Percentiles rank a stretch among this genome's conserved stretches.
These are phyloP conservation scores for Onygena corvina DNA, from an alignment of 2,329 filamentous ascomycete species.

Conservation along the genomic window DNA sequence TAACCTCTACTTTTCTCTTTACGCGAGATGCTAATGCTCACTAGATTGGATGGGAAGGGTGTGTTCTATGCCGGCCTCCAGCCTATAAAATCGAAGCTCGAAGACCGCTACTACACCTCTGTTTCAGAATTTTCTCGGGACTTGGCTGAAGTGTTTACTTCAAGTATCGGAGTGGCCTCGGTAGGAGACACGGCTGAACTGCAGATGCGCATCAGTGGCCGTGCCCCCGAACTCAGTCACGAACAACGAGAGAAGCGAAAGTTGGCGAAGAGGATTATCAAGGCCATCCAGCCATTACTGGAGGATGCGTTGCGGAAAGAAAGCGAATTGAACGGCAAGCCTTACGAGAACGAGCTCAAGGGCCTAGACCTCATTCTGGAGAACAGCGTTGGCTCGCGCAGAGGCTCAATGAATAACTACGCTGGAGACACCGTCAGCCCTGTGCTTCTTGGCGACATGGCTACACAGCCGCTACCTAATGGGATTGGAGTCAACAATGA, in stretches of 20 bases:
- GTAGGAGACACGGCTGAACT: slow-evolving; percentile 36
- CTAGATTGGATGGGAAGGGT: slow-evolving; percentile 40
- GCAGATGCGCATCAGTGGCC: slow-evolving; percentile 41
- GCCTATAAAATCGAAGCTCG: slow-evolving; percentile 42
- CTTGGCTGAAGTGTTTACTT: slow-evolving; percentile 44
- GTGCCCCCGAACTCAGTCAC: slow-evolving; percentile 34
- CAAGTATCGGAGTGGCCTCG: slow-evolving; percentile 40
- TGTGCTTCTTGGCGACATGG: background rate
- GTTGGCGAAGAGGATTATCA: slow-evolving; percentile 80
- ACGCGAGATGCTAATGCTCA: slow-evolving; percentile 15
- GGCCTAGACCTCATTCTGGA: slow-evolving; percentile 65
- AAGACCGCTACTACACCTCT: slow-evolving; percentile 47
- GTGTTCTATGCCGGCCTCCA: slow-evolving; percentile 45
- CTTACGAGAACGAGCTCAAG: slow-evolving; percentile 56
- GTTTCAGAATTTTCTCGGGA: slow-evolving; percentile 50
- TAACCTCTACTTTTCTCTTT: background rate
- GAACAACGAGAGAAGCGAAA: slow-evolving; percentile 73
- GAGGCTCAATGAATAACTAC: slow-evolving; percentile 25
- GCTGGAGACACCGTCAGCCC: background rate
- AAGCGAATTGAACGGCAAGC: slow-evolving; percentile 61
- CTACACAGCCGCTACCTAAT: background rate
- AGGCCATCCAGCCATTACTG: slow-evolving; percentile 63
- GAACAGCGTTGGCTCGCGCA: slow-evolving; percentile 45
- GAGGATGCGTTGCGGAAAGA: slow-evolving; percentile 68
- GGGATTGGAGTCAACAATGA: background rate